Evolutionary conservation across 1,139 yeast species (phyloP), one percentile per base, ranked within the genome.

Genomic region (Groenewaldozyma auringiensis): DNA sequence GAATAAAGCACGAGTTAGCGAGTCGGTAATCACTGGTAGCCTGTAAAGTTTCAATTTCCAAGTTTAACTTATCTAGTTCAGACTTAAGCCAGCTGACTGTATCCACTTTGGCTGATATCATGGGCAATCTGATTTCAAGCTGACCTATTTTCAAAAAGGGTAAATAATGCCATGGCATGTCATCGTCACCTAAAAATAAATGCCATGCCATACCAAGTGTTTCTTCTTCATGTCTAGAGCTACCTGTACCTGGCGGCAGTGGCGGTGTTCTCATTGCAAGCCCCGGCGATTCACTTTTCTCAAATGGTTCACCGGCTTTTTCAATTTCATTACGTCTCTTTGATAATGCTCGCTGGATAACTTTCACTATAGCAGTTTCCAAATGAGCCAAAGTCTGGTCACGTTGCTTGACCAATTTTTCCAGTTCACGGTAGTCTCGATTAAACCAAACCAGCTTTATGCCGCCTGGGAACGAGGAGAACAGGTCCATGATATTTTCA

Each of bases 1-100:
- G 59, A n/a, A 64, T 54, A 46, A 64, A 61, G 42, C 66, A 63
- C 1, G 66, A 63, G 35, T 53, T 52, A 4, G 53, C 47, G 17
- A 39, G 48, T 3, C 55, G 51, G 43, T 52, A 52, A 4, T 35
- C 44, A 2, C 50, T 50, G 18, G 41, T 38, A 16, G 44, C 42
- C 36, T 60, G 64, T 35, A 59, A 42, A 2, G 40, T 38, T 27
- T 44, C 51, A 1, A 63, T 56, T 41, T 57, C 57, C 4, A 51
- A 32, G 42, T 60, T 63, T 13, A 61, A 37, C 1, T 50, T 38
- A 42, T 58, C 53, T 27, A 63, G 48, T 41, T 60, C 62, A 3
- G 47, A 45, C 33, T 55, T 55, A 22, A 47, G 49, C 58, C 55
- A 53, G 13, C 53, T 46, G 4, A 56, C 17, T 1, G 59, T 49